Conservation (phyloP, 192 early-diverging fungal species). For the Phycomyces nitens region DNA sequence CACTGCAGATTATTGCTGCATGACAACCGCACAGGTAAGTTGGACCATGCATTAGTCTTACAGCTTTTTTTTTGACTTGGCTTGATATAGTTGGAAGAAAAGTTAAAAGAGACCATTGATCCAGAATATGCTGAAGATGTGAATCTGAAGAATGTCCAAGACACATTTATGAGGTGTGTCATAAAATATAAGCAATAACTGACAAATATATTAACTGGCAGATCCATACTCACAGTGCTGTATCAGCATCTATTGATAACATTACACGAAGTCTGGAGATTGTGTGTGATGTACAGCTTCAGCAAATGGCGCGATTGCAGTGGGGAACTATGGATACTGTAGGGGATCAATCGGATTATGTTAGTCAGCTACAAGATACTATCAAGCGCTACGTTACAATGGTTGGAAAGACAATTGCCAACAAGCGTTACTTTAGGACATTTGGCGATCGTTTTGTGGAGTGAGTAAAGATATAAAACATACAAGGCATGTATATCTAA, state of each 20-base stretch:
- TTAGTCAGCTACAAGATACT: conserved; percentile 61
- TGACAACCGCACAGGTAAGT: conserved; percentile 71
- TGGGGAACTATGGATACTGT: conserved; percentile 85
- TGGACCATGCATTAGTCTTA: no score
- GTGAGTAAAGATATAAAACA: conserved; percentile 43
- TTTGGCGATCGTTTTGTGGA: conserved; percentile 94
- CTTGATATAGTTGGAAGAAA: conserved; percentile 77
- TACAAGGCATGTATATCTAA: neutral
- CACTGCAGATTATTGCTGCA: conserved; percentile 92
- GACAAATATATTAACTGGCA: neutral
- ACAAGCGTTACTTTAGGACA: conserved; percentile 74
- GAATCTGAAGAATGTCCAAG: conserved; percentile 70
- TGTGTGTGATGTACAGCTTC: conserved; percentile 65
- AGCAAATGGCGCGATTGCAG: conserved; percentile 66
- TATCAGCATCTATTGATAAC: conserved; percentile 60
- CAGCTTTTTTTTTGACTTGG: neutral
- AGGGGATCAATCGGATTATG: conserved; percentile 91
- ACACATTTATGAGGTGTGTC: conserved; percentile 72
- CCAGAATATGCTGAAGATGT: conserved; percentile 63
- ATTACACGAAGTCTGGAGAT: conserved; percentile 68
- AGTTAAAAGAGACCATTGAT: conserved; percentile 82
- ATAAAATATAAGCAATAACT: neutral
- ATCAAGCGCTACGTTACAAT: conserved; percentile 53
- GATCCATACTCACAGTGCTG: conserved; percentile 38
- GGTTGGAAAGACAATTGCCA: conserved; percentile 62